A percentile compares a stretch with the other conserved stretches of the same genome.
phyloP scores from a whole-genome alignment of 1,284 basidiomycete species.

The Golubevia pallescens region DNA sequence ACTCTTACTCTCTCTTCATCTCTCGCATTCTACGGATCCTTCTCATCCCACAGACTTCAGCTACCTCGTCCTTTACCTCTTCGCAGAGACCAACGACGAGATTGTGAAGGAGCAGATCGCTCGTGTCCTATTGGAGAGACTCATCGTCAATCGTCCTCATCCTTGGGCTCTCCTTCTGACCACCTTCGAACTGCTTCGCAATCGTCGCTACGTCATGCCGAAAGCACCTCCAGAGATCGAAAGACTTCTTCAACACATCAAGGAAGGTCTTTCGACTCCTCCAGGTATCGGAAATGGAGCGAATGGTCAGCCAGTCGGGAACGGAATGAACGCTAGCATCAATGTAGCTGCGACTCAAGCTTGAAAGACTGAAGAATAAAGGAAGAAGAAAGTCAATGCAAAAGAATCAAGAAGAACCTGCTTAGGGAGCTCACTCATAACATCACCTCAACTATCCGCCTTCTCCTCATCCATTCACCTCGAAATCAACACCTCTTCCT shows the following conservation, averaged over 20 bases:
- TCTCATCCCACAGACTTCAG: constrained; percentile 97
- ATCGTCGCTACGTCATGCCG: constrained; percentile 26
- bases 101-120: constrained; percentile 87
- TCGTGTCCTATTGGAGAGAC: constrained; percentile 87
- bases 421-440: too few species aligned
- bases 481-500: too few species aligned
- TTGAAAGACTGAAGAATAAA: not conserved
- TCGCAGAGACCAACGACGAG: constrained; percentile 75
- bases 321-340: constrained; percentile 4
- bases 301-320: not conserved
- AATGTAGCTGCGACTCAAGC: constrained; percentile 1
- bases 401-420: too few species aligned
- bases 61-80: constrained; percentile 83
- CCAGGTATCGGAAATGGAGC: constrained; percentile 1
- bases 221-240: constrained; percentile 56
- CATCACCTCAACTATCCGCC: too few species aligned
- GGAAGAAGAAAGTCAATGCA: not conserved
- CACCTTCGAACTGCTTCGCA: constrained; percentile 59
- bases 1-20: not conserved
- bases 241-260: constrained; percentile 52
- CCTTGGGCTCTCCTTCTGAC: constrained; percentile 74
- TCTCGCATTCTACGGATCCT: constrained; percentile 66
- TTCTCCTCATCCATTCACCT: too few species aligned
- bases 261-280: constrained; percentile 9
- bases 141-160: constrained; percentile 90